A percentile compares a stretch with the other conserved stretches of the same genome.
phyloP scores from a whole-genome alignment of 352 stramenopile genomes.

The Phytophthora aleatoria region DNA sequence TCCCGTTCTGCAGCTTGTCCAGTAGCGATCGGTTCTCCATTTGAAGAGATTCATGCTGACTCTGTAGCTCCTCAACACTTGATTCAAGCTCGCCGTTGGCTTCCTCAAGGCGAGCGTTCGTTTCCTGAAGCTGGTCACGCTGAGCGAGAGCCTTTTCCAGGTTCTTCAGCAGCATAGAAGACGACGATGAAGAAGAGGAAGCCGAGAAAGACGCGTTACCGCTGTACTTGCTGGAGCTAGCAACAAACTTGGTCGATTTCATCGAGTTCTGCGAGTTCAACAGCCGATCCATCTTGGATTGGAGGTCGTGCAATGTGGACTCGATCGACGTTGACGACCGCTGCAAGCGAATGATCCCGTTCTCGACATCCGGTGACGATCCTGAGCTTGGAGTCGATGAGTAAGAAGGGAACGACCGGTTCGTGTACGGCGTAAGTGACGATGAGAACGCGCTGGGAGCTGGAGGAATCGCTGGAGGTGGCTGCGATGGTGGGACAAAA shows the following conservation, averaged over 20 bases:
- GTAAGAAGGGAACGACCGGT: constrained; percentile 24
- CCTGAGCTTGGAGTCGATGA: constrained; percentile 18
- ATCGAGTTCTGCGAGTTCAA: constrained; percentile 60
- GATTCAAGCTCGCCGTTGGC: constrained; percentile 58
- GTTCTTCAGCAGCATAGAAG: constrained; percentile 65
- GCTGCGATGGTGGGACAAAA: constrained; percentile 23
- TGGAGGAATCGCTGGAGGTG: constrained; percentile 15
- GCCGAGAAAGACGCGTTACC: constrained; percentile 20
- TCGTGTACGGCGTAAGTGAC: constrained; percentile 36
- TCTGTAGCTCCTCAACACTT: constrained; percentile 61
- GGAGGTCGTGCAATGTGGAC: constrained; percentile 68
- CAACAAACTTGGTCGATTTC: constrained; percentile 52
- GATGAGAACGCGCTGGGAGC: constrained; percentile 27
- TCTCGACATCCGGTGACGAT: constrained; percentile 56
- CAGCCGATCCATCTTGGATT: constrained; percentile 83
- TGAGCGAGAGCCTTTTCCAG: constrained; percentile 75
- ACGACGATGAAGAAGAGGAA: constrained; percentile 42
- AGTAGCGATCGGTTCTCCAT: constrained; percentile 70
- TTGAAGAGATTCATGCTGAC: constrained; percentile 64
- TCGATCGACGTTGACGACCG: constrained; percentile 83
- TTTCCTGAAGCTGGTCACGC: constrained; percentile 67
- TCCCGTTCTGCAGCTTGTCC: constrained; percentile 71
- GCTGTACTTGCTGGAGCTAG: constrained; percentile 33
- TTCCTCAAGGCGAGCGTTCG: constrained; percentile 53
- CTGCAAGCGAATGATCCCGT: constrained; percentile 68